phyloP scores from a whole-genome alignment of 2,329 filamentous ascomycete genomes.

The Scedosporium minutisporum region DNA sequence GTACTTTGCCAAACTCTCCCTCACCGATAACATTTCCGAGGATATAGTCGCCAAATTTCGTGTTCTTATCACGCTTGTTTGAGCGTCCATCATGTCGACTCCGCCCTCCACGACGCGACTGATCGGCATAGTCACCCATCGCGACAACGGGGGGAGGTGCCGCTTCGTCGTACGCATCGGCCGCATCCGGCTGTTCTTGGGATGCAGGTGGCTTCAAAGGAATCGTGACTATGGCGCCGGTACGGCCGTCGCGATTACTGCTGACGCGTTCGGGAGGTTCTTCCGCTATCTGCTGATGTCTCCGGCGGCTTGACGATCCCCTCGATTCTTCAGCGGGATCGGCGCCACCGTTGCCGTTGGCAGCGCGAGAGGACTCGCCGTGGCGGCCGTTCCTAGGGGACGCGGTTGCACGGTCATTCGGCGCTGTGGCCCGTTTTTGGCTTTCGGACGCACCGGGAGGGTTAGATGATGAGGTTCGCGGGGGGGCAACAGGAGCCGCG shows the following conservation, averaged over 20 bases:
- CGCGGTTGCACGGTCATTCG: constrained; percentile 8
- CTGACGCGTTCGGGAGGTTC: constrained; percentile 2
- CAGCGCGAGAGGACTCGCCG: constrained; percentile 2
- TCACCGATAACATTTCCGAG: constrained; percentile 93
- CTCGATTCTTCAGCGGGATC: constrained; percentile 23
- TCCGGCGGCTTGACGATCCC: constrained; percentile 28
- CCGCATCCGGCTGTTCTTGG: constrained; percentile 1
- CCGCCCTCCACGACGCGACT: constrained; percentile 31
- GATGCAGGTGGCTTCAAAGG: background rate
- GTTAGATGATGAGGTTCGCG: constrained; percentile 68
- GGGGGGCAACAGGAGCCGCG: constrained; percentile 65
- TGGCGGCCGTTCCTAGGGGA: constrained; percentile 6
- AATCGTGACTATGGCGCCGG: background rate
- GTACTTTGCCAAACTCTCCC: constrained; percentile 97
- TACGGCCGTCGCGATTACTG: constrained; percentile 18
- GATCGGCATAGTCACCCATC: constrained; percentile 33
- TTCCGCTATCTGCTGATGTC: constrained; percentile 23
- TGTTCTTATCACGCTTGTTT: constrained; percentile 54
- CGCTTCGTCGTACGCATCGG: constrained; percentile 26
- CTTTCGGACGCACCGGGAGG: constrained; percentile 21
- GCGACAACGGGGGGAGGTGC: constrained; percentile 34
- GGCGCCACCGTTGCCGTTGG: constrained; percentile 21
- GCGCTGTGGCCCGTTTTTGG: constrained; percentile 17
- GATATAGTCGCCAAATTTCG: constrained; percentile 91
- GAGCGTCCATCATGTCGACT: constrained; percentile 50